phyloP scores from a whole-genome alignment of 257 asterid genomes.

The Coffea eugenioides region DNA sequence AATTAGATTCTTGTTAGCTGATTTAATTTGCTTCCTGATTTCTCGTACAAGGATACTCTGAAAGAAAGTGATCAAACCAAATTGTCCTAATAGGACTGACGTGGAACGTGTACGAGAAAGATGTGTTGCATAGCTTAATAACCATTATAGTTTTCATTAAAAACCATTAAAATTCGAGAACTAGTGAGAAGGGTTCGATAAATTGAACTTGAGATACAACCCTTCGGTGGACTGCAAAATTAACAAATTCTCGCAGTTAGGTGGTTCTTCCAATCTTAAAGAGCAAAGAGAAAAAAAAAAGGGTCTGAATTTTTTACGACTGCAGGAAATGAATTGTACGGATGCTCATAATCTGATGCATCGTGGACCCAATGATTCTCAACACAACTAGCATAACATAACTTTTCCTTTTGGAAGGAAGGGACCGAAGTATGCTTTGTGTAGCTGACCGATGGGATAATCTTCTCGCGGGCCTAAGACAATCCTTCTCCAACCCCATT shows the following conservation, averaged over 20 bases:
- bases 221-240: too few relatives aligned
- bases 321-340: neutral
- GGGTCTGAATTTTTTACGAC: neutral
- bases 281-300: too few relatives aligned
- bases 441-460: neutral
- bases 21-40: neutral
- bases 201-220: too few relatives aligned
- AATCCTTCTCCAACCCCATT: neutral
- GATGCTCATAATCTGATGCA: neutral
- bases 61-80: neutral
- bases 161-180: too few relatives aligned
- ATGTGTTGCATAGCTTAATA: neutral
- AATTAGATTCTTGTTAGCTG: neutral
- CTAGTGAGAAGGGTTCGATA: too few relatives aligned
- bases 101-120: neutral
- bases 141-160: neutral
- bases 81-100: too few relatives aligned
- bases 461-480: neutral
- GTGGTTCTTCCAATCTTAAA: too few relatives aligned
- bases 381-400: too few relatives aligned
- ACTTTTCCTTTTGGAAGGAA: constrained; percentile 9
- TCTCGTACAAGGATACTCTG: neutral
- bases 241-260: too few relatives aligned
- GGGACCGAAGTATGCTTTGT: constrained; percentile 1
- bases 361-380: neutral